phyloP scores from a whole-genome alignment of 2,329 filamentous ascomycete species.

The Albophoma yamanashiensis region DNA sequence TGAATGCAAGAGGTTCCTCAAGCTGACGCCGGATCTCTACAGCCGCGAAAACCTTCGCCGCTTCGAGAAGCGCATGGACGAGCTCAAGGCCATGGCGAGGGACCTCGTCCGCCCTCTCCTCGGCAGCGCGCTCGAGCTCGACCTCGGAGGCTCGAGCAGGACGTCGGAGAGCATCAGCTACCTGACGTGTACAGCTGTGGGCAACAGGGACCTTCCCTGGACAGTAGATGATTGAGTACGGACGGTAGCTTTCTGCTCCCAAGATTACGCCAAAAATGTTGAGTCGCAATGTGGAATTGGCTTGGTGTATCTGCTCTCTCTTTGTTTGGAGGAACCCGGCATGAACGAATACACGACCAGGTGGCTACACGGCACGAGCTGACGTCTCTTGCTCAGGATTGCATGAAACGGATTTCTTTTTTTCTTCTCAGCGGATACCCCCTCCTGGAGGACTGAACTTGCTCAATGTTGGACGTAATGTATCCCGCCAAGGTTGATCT shows the following conservation, averaged over 20 bases:
- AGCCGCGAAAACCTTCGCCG: constrained; percentile 73
- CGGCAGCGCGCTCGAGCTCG: constrained; percentile 74
- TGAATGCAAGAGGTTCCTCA: constrained; percentile 83
- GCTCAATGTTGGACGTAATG: neutral
- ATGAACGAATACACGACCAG: neutral
- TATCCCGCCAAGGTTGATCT: neutral
- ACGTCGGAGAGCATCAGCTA: constrained; percentile 34
- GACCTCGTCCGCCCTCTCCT: constrained; percentile 79
- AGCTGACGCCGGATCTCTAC: constrained; percentile 72
- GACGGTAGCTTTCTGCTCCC: too few species aligned
- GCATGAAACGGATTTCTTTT: neutral
- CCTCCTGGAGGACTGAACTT: neutral
- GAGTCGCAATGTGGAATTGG: neutral
- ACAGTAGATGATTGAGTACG: constrained; percentile 21
- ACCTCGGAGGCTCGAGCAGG: constrained; percentile 39
- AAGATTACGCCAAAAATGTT: neutral
- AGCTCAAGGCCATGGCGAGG: constrained; percentile 74
- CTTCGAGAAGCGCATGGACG: constrained; percentile 80
- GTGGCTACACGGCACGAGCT: neutral
- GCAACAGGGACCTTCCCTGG: constrained; percentile 41
- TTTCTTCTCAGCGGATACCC: neutral
- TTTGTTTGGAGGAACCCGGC: neutral
- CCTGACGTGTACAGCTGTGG: constrained; percentile 38
- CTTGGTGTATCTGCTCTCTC: neutral
- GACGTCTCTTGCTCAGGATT: neutral